Conservation (phyloP, 2,329 filamentous ascomycete species). For the Rhinocladiella mackenziei region DNA sequence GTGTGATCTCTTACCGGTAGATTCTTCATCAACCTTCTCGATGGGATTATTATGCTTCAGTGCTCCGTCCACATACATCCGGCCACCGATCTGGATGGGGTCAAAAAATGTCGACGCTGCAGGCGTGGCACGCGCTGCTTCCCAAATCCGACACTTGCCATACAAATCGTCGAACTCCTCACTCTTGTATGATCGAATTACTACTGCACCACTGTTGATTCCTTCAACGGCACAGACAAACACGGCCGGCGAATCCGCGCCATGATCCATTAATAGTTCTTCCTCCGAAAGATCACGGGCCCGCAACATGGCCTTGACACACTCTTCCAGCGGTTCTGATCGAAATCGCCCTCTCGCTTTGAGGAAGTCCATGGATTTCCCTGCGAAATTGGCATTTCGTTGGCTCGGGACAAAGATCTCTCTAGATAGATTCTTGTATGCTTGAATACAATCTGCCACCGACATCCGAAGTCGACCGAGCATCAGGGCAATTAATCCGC, state of each 20-base stretch:
- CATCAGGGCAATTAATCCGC: constrained; percentile 37
- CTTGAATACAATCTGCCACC: constrained; percentile 33
- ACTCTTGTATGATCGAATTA: constrained; percentile 6
- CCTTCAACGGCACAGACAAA: constrained; percentile 5
- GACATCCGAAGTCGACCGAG: constrained; percentile 36
- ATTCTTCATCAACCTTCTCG: constrained; percentile 8
- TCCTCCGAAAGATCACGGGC: constrained; percentile 1
- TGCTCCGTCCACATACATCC: constrained; percentile 14
- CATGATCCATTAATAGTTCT: neutral
- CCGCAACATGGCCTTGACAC: neutral
- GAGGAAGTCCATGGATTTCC: constrained; percentile 3
- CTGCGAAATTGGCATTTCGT: neutral
- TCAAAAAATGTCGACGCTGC: constrained; percentile 34
- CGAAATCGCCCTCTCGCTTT: neutral
- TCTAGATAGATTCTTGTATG: constrained; percentile 32
- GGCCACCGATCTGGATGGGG: constrained; percentile 19
- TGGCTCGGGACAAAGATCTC: constrained; percentile 28
- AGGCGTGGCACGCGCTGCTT: constrained; percentile 32
- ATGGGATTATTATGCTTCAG: constrained; percentile 11
- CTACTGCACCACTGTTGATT: constrained; percentile 5
- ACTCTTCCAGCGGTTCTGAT: neutral
- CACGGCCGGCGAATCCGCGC: neutral
- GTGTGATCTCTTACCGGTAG: neutral
- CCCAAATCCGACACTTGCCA: constrained; percentile 27
- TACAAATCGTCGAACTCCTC: constrained; percentile 5